Evolutionary conservation across 495 filamentous ascomycete genomes (phyloP).

Genomic region (Neurospora sp.): DNA sequence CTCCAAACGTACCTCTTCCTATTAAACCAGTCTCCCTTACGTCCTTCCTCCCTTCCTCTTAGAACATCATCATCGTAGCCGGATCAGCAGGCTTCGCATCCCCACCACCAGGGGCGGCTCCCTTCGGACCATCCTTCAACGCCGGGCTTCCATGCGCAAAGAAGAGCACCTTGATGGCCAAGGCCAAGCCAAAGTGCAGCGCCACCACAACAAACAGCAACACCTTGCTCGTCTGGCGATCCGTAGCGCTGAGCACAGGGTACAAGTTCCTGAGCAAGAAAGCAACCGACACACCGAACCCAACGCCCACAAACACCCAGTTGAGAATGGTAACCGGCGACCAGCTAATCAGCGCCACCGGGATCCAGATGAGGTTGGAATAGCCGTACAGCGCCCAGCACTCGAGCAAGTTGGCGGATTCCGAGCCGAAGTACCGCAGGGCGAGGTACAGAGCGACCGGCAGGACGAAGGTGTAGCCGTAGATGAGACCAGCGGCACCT

Average conservation of each 20-base stretch:
- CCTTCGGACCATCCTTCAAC: conserved; percentile 34
- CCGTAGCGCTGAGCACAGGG: conserved; percentile 85
- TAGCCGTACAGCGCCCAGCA: conserved; percentile 94
- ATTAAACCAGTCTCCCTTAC: not conserved
- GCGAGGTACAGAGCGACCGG: conserved; percentile 80
- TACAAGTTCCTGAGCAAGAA: conserved; percentile 91
- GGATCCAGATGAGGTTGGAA: conserved; percentile 91
- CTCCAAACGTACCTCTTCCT: not conserved
- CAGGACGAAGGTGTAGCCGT: conserved; percentile 82
- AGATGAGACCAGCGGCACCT: conserved; percentile 81
- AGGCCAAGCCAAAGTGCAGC: conserved; percentile 76
- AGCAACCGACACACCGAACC: conserved; percentile 74
- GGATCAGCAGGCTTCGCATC: conserved; percentile 4
- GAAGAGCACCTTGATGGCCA: conserved; percentile 93
- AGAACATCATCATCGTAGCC: conserved; percentile 18
- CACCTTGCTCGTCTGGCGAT: conserved; percentile 81
- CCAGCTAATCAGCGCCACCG: conserved; percentile 84
- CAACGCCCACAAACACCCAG: conserved; percentile 84
- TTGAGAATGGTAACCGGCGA: conserved; percentile 76
- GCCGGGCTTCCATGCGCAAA: conserved; percentile 75
- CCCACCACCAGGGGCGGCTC: conserved; percentile 12
- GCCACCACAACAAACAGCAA: conserved; percentile 73
- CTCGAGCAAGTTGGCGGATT: conserved; percentile 82
- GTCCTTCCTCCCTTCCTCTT: not conserved
- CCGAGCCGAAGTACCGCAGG: conserved; percentile 86